Evolutionary conservation across 495 filamentous ascomycete genomes (phyloP), one percentile per base, ranked within the genome.

Genomic region (Antarctomyces pellizariae): DNA sequence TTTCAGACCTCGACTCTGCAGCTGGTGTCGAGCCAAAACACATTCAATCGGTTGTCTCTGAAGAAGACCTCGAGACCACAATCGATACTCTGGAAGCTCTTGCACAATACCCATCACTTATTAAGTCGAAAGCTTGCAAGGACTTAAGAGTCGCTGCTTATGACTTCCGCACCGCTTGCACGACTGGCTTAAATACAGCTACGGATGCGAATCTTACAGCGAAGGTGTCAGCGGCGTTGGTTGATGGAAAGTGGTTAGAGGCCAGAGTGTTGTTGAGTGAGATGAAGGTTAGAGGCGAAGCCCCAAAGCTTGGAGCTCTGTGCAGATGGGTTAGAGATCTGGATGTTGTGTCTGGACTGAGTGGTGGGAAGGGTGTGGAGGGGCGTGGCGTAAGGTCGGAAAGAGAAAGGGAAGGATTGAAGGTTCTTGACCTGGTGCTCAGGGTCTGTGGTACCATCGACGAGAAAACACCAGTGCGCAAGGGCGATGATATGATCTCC

Each of bases 301-400:
- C 37, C 12, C 54, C 51, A 7, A 56, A 54, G 24, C 39, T 58
- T 5, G 56, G 56, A 3, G 50, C 56, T 1, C 39, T 60, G 6
- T 55, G 52, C 29, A 43, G 56, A 20, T 60, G 56, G 56, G 56
- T 60, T 17, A 37, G 56, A 24, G 54, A 58, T 27, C 40, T 57
- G 13, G 56, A 60, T 33, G 49, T 53, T 17, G 47, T 56, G 24
- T 54, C 47, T 37, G 50, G 53, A 5, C 32, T 56, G 1, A 46
- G 43, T 2, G 42, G 35, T 9, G 22, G 35, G 8, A 26, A 29
- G 7, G 22, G 10, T 5, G 20, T 8, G 5, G 6, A 10, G 19
- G 6, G 10, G 19, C 10, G 19, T 21, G 6, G 19, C 6, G 36
- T 36, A 23, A 35, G 36, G 22, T 35, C 28, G 9, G n/a, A 29